These are phyloP conservation scores for Stachybotrys chlorohalonatus DNA, from an alignment of 2,329 filamentous ascomycete species.

Conservation along the genomic window DNA sequence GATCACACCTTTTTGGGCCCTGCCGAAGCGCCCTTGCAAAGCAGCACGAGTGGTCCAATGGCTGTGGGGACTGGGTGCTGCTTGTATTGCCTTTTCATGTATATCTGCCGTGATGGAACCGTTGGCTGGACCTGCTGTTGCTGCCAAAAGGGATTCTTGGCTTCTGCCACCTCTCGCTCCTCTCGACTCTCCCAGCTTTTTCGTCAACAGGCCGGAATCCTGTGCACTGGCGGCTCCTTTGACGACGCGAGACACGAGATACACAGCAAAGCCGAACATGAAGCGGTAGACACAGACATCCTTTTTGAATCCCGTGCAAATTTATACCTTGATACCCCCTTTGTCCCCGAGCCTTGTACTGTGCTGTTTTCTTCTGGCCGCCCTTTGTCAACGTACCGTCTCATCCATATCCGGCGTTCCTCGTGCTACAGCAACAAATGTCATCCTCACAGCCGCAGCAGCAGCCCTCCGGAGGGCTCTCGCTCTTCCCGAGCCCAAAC, in stretches of 20 bases:
- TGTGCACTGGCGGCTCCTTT: not conserved
- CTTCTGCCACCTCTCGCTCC: not conserved
- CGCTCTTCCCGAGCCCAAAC: conserved; percentile 46
- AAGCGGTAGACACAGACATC: conserved; percentile 12
- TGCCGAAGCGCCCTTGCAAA: not conserved
- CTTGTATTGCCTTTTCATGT: not conserved
- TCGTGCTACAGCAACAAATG: conserved; percentile 16
- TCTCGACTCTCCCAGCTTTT: not conserved
- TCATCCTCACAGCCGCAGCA: conserved; percentile 18
- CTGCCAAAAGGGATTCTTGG: not conserved
- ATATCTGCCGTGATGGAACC: not conserved
- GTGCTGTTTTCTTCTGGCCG: no score
- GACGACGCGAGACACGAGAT: no score
- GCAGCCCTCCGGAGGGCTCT: conserved; percentile 40
- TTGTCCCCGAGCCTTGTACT: not conserved
- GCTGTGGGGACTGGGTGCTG: not conserved
- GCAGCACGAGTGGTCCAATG: not conserved
- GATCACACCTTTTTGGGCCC: not conserved
- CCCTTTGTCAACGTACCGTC: not conserved
- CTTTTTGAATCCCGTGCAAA: not conserved
- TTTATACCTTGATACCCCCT: conserved; percentile 9
- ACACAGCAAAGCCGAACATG: conserved; percentile 8
- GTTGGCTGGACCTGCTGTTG: not conserved
- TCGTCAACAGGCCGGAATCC: not conserved
- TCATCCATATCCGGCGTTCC: not conserved